phyloP scores from a whole-genome alignment of 257 asterid genomes.

The Avicennia marina region DNA sequence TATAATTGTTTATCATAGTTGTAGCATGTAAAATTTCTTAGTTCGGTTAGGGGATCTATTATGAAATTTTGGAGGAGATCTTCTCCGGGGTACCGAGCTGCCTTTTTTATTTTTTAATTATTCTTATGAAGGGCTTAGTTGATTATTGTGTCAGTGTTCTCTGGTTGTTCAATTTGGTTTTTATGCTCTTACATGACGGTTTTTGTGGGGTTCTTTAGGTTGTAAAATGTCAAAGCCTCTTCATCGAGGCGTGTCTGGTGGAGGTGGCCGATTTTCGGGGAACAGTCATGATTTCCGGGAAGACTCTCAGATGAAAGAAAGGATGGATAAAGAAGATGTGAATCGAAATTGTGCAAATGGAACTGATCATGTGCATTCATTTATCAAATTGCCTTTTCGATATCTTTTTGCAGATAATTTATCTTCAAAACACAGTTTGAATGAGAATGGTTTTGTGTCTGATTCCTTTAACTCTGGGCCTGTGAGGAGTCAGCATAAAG shows the following conservation, averaged over 20 bases:
- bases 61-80: conserved; percentile 23
- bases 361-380: conserved; percentile 37
- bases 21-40: background rate
- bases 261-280: conserved; percentile 57
- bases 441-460: conserved; percentile 59
- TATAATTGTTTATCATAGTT: conserved; percentile 4
- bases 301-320: conserved; percentile 84
- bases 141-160: conserved; percentile 9
- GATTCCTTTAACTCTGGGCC: conserved; percentile 67
- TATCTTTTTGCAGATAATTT: conserved; percentile 47
- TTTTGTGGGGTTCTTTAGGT: conserved; percentile 40
- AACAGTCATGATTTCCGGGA: conserved; percentile 59
- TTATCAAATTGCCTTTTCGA: conserved; percentile 52
- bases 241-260: conserved; percentile 76
- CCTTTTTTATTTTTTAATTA: conserved; percentile 7
- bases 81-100: conserved; percentile 8
- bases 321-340: conserved; percentile 65
- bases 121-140: background rate
- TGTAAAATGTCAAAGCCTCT: conserved; percentile 81
- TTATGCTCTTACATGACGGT: conserved; percentile 17
- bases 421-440: conserved; percentile 51
- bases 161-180: conserved; percentile 6
- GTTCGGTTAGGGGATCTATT: conserved; percentile 23
- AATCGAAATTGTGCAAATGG: conserved; percentile 36
- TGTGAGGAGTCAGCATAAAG: conserved; percentile 56